These are phyloP conservation scores for Teratosphaeria nubilosa DNA, from an alignment of 2,329 filamentous ascomycete species.

Conservation along the genomic window DNA sequence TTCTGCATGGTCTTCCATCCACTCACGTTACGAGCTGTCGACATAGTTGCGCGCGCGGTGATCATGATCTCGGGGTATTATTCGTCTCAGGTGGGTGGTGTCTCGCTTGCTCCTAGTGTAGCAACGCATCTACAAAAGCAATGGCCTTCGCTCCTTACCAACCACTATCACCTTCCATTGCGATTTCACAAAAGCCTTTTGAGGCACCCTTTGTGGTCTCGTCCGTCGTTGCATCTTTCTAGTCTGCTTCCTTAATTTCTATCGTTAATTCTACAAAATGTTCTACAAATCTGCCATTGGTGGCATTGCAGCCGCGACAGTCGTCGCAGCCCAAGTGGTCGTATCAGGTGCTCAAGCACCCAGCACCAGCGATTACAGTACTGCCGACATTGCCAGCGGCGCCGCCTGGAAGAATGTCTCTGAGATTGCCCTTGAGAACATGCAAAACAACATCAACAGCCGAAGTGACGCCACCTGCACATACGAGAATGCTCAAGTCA, in stretches of 20 bases:
- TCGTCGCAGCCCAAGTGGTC: constrained; percentile 9
- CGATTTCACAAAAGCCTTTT: not conserved
- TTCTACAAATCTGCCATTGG: not conserved
- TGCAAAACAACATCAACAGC: constrained; percentile 17
- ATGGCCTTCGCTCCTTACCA: not conserved
- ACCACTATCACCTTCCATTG: not conserved
- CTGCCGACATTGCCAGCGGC: constrained; percentile 18
- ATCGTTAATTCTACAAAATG: not conserved
- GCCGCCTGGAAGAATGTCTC: constrained; percentile 21
- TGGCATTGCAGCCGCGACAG: constrained; percentile 2
- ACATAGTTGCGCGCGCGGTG: not conserved
- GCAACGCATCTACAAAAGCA: not conserved
- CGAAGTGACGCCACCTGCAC: constrained; percentile 16
- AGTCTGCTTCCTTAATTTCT: not conserved
- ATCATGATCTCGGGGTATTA: not conserved
- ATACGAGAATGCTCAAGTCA: constrained; percentile 17
- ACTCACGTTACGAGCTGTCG: not conserved
- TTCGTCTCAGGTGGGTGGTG: not conserved
- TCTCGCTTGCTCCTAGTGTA: not conserved
- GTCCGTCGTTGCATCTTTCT: not conserved
- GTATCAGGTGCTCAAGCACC: constrained; percentile 14
- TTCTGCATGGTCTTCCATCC: not conserved
- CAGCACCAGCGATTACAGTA: constrained; percentile 15
- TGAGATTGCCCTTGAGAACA: constrained; percentile 18
- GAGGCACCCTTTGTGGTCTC: not conserved